phyloP scores from a whole-genome alignment of 176 grass and related monocot species.

The Saccharum officinarum region DNA sequence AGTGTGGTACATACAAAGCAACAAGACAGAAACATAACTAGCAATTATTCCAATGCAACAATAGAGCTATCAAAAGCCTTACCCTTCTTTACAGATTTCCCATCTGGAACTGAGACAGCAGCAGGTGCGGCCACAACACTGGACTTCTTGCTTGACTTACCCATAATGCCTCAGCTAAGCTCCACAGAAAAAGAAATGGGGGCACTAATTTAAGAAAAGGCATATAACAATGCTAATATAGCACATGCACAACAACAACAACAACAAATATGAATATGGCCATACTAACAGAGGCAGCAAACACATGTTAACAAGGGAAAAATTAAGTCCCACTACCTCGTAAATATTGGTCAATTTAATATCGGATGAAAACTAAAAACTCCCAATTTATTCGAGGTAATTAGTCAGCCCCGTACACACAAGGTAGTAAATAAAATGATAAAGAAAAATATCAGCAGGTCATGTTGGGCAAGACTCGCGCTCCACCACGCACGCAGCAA shows the following conservation, averaged over 20 bases:
- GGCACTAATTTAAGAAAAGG: background rate
- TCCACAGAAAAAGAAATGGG: constrained; percentile 3
- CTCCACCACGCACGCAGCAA: background rate
- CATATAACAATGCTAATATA: background rate
- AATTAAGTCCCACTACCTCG: background rate
- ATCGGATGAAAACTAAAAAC: background rate
- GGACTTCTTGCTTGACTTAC: constrained; percentile 47
- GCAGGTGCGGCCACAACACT: constrained; percentile 29
- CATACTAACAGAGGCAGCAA: background rate
- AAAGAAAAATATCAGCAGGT: background rate
- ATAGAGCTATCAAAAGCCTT: background rate
- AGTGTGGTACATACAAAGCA: background rate
- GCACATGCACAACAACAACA: background rate
- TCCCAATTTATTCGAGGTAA: background rate
- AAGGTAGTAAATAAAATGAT: background rate
- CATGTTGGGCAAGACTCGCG: background rate
- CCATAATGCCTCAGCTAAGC: constrained; percentile 28
- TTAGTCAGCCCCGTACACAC: background rate
- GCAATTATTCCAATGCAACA: background rate
- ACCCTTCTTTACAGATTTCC: constrained; percentile 77
- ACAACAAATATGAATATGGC: background rate
- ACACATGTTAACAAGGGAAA: background rate
- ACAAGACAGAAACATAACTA: background rate
- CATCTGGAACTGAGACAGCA: background rate
- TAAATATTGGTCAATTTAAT: background rate